A percentile compares a stretch with the other conserved stretches of the same genome.
These are phyloP conservation scores for Hippophae tibetana DNA, from an alignment of 306 rosid genomes.

Conservation along the genomic window DNA sequence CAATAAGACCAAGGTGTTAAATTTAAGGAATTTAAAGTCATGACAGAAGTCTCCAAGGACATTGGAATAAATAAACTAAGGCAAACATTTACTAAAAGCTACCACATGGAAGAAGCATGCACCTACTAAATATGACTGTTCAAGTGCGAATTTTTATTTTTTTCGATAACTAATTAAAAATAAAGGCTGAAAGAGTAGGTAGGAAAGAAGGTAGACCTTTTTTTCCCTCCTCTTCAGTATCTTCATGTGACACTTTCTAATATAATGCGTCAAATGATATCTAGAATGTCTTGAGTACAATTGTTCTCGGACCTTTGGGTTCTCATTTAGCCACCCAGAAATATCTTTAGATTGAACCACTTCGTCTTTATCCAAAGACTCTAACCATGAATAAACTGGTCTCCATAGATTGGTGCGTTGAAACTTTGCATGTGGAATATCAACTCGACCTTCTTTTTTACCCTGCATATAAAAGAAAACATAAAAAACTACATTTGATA, in stretches of 20 bases:
- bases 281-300: conserved; percentile 81
- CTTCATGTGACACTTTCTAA: conserved; percentile 90
- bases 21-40: neutral
- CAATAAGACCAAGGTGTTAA: neutral
- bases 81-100: neutral
- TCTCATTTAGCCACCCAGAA: conserved; percentile 68
- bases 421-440: conserved; percentile 69
- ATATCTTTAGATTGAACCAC: conserved; percentile 90
- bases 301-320: conserved; percentile 65
- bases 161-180: neutral
- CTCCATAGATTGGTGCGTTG: conserved; percentile 90
- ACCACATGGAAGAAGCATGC: too few relatives aligned
- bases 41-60: neutral
- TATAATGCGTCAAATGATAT: conserved; percentile 84
- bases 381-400: conserved; percentile 87
- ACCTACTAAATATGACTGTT: neutral
- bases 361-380: conserved; percentile 62
- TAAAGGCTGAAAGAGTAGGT: conserved; percentile 1
- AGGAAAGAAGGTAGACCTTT: conserved; percentile 41
- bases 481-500: neutral
- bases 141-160: neutral
- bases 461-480: conserved; percentile 34
- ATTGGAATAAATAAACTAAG: neutral
- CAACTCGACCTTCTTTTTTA: conserved; percentile 41
- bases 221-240: conserved; percentile 72